These are phyloP conservation scores for Lagenidium sp. DNA, from an alignment of 352 stramenopile genomes.

Conservation along the genomic window DNA sequence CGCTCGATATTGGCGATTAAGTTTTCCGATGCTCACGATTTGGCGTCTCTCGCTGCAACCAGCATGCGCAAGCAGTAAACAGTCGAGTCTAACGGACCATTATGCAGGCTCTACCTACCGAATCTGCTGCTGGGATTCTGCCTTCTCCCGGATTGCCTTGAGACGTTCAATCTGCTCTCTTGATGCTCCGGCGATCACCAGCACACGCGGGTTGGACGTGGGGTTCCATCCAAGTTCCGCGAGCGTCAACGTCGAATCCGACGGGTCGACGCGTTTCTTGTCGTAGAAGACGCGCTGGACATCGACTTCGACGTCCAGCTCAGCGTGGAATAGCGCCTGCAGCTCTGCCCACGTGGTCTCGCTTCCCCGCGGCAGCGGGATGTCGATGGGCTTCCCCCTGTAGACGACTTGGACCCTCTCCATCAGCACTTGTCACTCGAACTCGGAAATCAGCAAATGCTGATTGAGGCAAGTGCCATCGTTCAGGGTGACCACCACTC, in stretches of 20 bases:
- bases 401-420: conserved; percentile 31
- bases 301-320: conserved; percentile 21
- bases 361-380: conserved; percentile 15
- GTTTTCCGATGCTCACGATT: conserved; percentile 45
- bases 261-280: conserved; percentile 32
- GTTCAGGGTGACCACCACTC: conserved; percentile 9
- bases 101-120: conserved; percentile 15
- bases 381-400: conserved; percentile 22
- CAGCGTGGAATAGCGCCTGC: conserved; percentile 21
- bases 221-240: conserved; percentile 21
- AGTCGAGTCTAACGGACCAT: too few relatives aligned
- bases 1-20: conserved; percentile 29
- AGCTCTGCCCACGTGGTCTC: conserved; percentile 24
- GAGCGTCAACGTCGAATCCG: conserved; percentile 3
- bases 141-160: conserved; percentile 28
- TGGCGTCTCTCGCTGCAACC: conserved; percentile 30
- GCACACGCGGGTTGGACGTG: conserved; percentile 6
- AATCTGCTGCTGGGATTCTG: conserved; percentile 30
- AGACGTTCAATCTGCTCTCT: conserved; percentile 36
- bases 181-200: conserved; percentile 45
- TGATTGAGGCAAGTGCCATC: too few relatives aligned
- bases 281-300: conserved; percentile 52
- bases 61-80: neutral
- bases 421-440: too few relatives aligned
- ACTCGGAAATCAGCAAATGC: too few relatives aligned